These are phyloP conservation scores for Phytopythium cucurbitacearum DNA, from an alignment of 352 stramenopile genomes.

Conservation along the genomic window DNA sequence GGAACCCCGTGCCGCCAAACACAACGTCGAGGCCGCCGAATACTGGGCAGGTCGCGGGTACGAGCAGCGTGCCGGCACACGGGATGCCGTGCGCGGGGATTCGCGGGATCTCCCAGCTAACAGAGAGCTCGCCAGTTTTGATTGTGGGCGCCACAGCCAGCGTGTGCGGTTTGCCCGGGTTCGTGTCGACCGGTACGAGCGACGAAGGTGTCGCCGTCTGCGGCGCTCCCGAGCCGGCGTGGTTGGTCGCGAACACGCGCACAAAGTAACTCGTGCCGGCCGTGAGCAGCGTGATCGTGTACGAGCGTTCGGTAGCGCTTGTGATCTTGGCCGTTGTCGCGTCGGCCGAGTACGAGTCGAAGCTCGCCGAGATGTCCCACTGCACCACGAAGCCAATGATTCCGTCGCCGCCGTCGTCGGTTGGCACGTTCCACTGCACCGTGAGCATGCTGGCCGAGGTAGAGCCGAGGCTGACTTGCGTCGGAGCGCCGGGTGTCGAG, in stretches of 20 bases:
- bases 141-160: constrained; percentile 28
- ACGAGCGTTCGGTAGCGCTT: constrained; percentile 60
- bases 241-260: constrained; percentile 81
- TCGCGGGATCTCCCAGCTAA: constrained; percentile 61
- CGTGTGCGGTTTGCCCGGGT: constrained; percentile 63
- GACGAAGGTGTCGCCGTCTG: constrained; percentile 51
- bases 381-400: constrained; percentile 90
- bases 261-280: constrained; percentile 86
- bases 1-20: constrained; percentile 85
- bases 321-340: constrained; percentile 56
- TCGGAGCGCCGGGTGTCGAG: constrained; percentile 85
- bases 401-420: constrained; percentile 85
- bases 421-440: constrained; percentile 78
- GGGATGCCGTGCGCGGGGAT: constrained; percentile 66
- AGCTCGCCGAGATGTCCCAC: constrained; percentile 89
- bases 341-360: constrained; percentile 74
- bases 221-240: constrained; percentile 40
- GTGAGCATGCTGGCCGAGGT: constrained; percentile 91
- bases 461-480: constrained; percentile 66
- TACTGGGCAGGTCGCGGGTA: constrained; percentile 50
- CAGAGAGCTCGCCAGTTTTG: constrained; percentile 28
- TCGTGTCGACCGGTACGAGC: constrained; percentile 45
- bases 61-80: constrained; percentile 53
- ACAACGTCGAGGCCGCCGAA: constrained; percentile 83
- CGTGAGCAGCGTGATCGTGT: constrained; percentile 80